A percentile compares a stretch with the other conserved stretches of the same genome.
These are phyloP conservation scores for Lactarius deliciosus DNA, from an alignment of 768 basidiomycete species.

Conservation along the genomic window DNA sequence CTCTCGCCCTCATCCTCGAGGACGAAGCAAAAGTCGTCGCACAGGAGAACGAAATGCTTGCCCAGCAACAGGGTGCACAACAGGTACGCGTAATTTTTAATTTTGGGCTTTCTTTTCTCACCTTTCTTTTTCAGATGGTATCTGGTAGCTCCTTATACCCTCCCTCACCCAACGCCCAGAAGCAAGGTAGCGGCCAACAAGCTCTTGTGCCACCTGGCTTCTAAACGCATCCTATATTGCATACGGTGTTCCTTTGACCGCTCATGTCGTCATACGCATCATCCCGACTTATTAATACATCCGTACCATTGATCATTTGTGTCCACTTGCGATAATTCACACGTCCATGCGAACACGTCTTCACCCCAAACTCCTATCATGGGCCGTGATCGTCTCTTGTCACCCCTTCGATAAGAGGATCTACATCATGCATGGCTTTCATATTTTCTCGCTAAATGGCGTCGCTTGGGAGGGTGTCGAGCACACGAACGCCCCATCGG, in stretches of 20 bases:
- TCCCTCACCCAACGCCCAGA: constrained; percentile 17
- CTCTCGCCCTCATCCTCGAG: constrained; percentile 89
- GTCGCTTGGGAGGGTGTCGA: background rate
- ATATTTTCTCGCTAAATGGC: background rate
- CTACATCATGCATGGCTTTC: background rate
- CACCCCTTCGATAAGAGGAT: background rate
- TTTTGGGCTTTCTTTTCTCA: constrained; percentile 3
- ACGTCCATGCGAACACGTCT: background rate
- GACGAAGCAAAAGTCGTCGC: constrained; percentile 94
- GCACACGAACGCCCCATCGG: background rate
- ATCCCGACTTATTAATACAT: constrained; percentile 15
- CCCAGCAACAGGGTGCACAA: constrained; percentile 90
- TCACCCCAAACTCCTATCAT: background rate
- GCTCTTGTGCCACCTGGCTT: constrained; percentile 30
- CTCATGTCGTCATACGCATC: constrained; percentile 11
- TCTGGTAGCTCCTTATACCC: constrained; percentile 28
- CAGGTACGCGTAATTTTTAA: constrained; percentile 56
- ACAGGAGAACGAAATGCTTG: constrained; percentile 92
- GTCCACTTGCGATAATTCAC: background rate
- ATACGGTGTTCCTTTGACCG: background rate
- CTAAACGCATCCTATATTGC: constrained; percentile 1
- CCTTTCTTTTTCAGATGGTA: constrained; percentile 22
- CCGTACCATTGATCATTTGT: background rate
- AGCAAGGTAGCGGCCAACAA: constrained; percentile 27
- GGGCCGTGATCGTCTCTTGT: background rate